Conservation (phyloP, 345 rosid genomes). For the Kernera saxatilis region DNA sequence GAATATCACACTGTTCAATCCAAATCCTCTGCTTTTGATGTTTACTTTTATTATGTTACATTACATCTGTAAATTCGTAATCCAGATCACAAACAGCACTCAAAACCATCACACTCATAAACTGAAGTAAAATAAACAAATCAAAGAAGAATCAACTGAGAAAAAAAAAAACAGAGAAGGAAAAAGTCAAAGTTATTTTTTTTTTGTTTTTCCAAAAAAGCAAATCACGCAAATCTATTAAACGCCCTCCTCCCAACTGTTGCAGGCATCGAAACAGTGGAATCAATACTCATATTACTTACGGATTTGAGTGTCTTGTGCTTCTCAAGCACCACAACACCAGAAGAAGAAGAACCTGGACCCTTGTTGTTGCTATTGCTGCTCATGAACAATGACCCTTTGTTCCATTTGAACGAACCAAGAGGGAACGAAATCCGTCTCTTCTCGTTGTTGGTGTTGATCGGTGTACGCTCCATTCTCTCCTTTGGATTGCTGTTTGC, state of each 20-base stretch:
- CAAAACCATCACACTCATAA: conserved; percentile 14
- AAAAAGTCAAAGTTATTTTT: not conserved
- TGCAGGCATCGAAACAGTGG: conserved; percentile 82
- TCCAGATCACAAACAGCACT: conserved; percentile 17
- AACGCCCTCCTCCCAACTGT: conserved; percentile 70
- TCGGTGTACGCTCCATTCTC: conserved; percentile 52
- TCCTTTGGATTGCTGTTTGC: conserved; percentile 73
- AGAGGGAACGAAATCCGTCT: conserved; percentile 71
- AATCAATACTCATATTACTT: conserved; percentile 66
- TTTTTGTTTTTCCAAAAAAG: no score
- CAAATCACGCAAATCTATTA: conserved; percentile 90
- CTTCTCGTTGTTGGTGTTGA: conserved; percentile 40
- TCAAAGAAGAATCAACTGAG: not conserved
- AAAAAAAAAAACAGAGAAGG: not conserved
- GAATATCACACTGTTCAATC: not conserved
- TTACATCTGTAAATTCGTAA: conserved; percentile 15
- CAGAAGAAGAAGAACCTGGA: conserved; percentile 29
- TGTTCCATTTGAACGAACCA: conserved; percentile 78
- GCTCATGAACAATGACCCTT: conserved; percentile 55
- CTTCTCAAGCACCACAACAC: conserved; percentile 39
- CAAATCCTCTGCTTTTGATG: conserved; percentile 14
- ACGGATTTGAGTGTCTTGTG: conserved; percentile 45
- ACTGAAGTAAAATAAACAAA: not conserved
- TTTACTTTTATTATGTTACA: conserved; percentile 17
- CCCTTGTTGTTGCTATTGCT: conserved; percentile 38